Evolutionary conservation across 208 protist genomes (phyloP), one percentile per base, ranked within the genome.

Genomic region (Balamuthia mandrillaris): DNA sequence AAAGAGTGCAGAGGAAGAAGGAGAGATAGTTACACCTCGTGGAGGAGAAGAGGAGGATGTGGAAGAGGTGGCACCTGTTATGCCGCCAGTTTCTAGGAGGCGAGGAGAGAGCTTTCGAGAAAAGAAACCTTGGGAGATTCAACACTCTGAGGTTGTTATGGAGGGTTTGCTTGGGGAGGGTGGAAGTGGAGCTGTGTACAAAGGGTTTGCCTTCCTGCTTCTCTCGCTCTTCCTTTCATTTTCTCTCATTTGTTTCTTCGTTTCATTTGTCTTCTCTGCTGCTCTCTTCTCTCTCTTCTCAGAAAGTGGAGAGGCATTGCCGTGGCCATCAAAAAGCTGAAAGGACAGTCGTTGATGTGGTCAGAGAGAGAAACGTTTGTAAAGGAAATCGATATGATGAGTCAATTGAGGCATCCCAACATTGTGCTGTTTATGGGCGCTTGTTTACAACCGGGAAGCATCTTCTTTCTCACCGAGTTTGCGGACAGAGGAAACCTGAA

Each of bases 91-190:
- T n/a, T n/a, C n/a, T n/a, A n/a, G n/a, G n/a, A n/a, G n/a, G n/a
- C n/a, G n/a, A n/a, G n/a, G n/a, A n/a, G n/a, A n/a, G n/a, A n/a
- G n/a, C n/a, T n/a, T n/a, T n/a, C n/a, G n/a, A n/a, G n/a, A n/a
- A n/a, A n/a, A n/a, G n/a, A n/a, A n/a, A n/a, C n/a, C n/a, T n/a
- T 74, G 65, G 65, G 65, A 74, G 65, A 74, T 74, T 14, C 35
- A 42, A 6, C 51, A 35, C 5, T 35, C 41, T 42, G 65, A 74
- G 39, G 65, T 74, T 3, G 1, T 14, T 1, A 1, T 35, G 14
- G 65, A 74, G 16, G 65, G 65, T 0, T 35, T 52, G 39, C 16
- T 74, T 14, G 65, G 65, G n/a, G 41, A 74, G 16, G 65, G 65
- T n/a, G 65, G 65, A 6, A 52, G 44, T 42, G 65, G 65, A 3